Conservation (phyloP, 2,329 filamentous ascomycete species). For the Camillea tinctor region DNA sequence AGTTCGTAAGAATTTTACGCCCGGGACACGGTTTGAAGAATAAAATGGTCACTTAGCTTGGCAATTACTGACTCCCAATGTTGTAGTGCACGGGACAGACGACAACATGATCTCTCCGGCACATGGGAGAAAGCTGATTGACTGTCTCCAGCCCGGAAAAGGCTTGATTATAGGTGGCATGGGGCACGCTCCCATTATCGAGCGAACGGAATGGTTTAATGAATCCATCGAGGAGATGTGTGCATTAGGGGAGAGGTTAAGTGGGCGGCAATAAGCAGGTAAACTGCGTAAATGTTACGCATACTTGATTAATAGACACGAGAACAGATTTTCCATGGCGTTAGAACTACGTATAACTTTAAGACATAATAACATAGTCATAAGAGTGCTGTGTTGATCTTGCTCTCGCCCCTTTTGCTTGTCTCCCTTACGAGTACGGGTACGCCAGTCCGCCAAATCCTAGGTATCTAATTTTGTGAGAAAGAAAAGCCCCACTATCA, state of each 20-base stretch:
- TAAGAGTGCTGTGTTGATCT: not conserved
- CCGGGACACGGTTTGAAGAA: no score
- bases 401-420: not conserved
- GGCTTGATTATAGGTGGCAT: constrained; percentile 64
- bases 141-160: constrained; percentile 58
- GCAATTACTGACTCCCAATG: no score
- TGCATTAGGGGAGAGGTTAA: constrained; percentile 50
- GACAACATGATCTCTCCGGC: constrained; percentile 77
- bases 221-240: constrained; percentile 57
- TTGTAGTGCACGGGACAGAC: constrained; percentile 68
- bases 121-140: constrained; percentile 68
- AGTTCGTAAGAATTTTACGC: no score
- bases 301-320: constrained; percentile 1
- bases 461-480: constrained; percentile 17
- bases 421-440: not conserved
- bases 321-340: not conserved
- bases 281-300: not conserved
- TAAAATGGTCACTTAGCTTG: no score
- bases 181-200: constrained; percentile 74
- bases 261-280: constrained; percentile 19
- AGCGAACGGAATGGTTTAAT: constrained; percentile 70
- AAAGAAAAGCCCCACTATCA: constrained; percentile 3
- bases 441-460: constrained; percentile 10
- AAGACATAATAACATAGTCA: not conserved
- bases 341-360: not conserved